Conservation (phyloP, 306 rosid species). For the Cucumis hystrix region DNA sequence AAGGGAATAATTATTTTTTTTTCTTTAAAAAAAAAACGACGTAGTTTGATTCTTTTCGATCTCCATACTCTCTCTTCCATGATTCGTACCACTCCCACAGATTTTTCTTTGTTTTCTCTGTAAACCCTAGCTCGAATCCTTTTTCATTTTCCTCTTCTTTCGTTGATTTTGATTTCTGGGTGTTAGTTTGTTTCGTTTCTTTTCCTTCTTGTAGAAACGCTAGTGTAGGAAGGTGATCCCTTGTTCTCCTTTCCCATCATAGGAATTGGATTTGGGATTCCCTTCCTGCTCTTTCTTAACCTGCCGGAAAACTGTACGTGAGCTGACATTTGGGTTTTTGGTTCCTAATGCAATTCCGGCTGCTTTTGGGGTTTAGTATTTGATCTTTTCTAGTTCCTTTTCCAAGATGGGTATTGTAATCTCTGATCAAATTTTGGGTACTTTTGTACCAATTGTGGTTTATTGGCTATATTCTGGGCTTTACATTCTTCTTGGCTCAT, state of each 20-base stretch:
- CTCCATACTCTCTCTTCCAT: slow-evolving; percentile 7
- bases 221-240: background rate
- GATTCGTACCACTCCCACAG: slow-evolving; percentile 4
- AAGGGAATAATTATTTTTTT: background rate
- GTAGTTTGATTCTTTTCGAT: slow-evolving; percentile 3
- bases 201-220: background rate
- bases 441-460: slow-evolving; percentile 64
- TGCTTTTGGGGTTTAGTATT: background rate
- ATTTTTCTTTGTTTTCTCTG: slow-evolving; percentile 4
- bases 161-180: background rate
- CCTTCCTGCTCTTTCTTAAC: background rate
- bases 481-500: slow-evolving; percentile 53
- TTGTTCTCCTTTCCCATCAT: background rate
- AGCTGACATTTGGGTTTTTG: background rate
- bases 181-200: background rate
- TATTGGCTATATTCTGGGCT: slow-evolving; percentile 84
- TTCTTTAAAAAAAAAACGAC: background rate
- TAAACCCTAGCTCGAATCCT: background rate
- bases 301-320: background rate
- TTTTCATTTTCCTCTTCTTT: background rate
- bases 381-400: slow-evolving; percentile 1
- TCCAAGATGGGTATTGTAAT: slow-evolving; percentile 51
- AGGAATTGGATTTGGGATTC: slow-evolving; percentile 7
- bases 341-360: background rate
- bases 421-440: slow-evolving; percentile 82